Conservation (phyloP, 257 asterid species). For the Rhazya stricta region DNA sequence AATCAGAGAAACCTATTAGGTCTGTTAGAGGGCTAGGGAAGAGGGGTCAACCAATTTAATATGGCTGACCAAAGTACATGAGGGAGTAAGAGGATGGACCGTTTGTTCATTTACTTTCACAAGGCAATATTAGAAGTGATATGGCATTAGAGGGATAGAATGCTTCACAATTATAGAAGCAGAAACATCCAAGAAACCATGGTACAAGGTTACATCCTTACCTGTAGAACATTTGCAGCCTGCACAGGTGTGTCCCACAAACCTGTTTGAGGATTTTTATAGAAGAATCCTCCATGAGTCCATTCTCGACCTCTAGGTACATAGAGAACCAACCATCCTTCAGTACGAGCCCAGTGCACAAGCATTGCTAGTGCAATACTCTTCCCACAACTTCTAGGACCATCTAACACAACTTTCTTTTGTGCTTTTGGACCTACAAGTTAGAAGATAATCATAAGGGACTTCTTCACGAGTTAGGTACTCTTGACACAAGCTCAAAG, state of each 20-base stretch:
- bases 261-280: slow-evolving; percentile 68
- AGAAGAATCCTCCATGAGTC: slow-evolving; percentile 89
- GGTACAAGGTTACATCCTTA: slow-evolving; percentile 21
- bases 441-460: slow-evolving; percentile 16
- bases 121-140: not conserved
- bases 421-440: slow-evolving; percentile 59
- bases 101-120: not conserved
- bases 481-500: not conserved
- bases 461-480: not conserved
- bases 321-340: slow-evolving; percentile 97
- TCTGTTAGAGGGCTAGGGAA: not conserved
- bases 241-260: slow-evolving; percentile 96
- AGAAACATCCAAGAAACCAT: not conserved
- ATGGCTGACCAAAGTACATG: not conserved
- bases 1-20: not conserved
- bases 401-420: slow-evolving; percentile 77
- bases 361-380: slow-evolving; percentile 94
- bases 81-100: not conserved
- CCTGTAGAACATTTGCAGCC: slow-evolving; percentile 69
- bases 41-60: not conserved
- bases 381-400: slow-evolving; percentile 85
- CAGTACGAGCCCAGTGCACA: slow-evolving; percentile 92
- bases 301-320: slow-evolving; percentile 82
- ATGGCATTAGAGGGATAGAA: not conserved
- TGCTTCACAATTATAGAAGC: not conserved